A percentile compares a stretch with the other conserved stretches of the same genome.
Conservation (phyloP, 2,329 filamentous ascomycete species). For the Blastomyces silverae region DNA sequence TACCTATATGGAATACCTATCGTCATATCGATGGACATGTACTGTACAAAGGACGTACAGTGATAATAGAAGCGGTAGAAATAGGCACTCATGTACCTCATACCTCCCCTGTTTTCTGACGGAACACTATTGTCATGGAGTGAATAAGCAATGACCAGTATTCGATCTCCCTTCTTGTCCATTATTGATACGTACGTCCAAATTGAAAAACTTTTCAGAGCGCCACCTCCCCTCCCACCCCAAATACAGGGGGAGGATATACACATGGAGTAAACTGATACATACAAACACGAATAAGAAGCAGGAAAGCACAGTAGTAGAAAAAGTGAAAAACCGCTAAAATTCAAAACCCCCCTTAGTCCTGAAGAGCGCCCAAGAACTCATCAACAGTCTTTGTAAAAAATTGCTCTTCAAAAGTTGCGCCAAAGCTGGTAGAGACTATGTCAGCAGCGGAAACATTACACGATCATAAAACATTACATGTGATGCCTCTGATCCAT, state of each 20-base stretch:
- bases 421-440: neutral
- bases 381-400: neutral
- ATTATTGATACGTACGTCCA: neutral
- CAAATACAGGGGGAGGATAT: neutral
- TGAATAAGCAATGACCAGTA: neutral
- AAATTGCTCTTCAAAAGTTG: constrained; percentile 8
- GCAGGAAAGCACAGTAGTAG: neutral
- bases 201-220: neutral
- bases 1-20: too few relatives aligned
- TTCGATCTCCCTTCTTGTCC: neutral
- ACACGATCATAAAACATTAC: neutral
- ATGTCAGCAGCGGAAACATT: constrained; percentile 19
- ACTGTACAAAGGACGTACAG: neutral
- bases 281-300: neutral
- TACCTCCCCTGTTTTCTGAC: neutral
- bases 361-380: neutral
- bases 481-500: neutral
- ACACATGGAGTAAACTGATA: too few relatives aligned
- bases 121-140: neutral
- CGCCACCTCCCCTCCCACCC: neutral
- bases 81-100: too few relatives aligned
- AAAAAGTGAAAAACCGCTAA: neutral
- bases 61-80: neutral
- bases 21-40: neutral
- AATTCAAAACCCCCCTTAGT: neutral